These are phyloP conservation scores for Fusarium oligoseptatum DNA, from an alignment of 2,329 filamentous ascomycete genomes.

Conservation along the genomic window DNA sequence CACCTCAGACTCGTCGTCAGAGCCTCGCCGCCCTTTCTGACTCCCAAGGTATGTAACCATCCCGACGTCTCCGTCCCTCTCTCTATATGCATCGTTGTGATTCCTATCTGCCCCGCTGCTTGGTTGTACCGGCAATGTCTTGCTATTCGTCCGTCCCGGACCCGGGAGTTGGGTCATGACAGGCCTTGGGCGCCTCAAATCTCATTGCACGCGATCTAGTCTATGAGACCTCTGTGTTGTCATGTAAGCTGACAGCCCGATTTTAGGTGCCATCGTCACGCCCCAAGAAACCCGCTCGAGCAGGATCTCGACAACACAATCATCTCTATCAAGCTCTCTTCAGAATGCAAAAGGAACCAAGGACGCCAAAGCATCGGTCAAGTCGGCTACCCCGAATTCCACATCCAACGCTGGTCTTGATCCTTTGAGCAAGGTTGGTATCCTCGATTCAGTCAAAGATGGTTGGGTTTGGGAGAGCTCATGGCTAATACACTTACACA, in stretches of 20 bases:
- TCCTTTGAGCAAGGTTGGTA: slow-evolving; percentile 54
- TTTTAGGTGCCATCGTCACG: slow-evolving; percentile 39
- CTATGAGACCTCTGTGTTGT: slow-evolving; percentile 1
- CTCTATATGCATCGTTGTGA: neutral
- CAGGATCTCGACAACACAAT: slow-evolving; percentile 46
- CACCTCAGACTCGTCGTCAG: slow-evolving; percentile 39
- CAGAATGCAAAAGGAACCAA: slow-evolving; percentile 53
- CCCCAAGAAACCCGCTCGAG: slow-evolving; percentile 43
- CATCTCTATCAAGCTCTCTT: slow-evolving; percentile 73
- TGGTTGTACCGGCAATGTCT: slow-evolving; percentile 7
- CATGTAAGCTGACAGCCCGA: slow-evolving; percentile 45
- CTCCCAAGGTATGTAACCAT: slow-evolving; percentile 47
- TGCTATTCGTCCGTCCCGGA: slow-evolving; percentile 11
- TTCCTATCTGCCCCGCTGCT: neutral
- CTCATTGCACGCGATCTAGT: neutral
- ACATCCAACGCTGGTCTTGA: slow-evolving; percentile 51
- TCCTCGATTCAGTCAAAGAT: neutral
- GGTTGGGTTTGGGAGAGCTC: neutral
- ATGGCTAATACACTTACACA: slow-evolving; percentile 32
- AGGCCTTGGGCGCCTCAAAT: neutral
- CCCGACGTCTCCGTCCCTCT: slow-evolving; percentile 11
- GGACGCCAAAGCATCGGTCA: slow-evolving; percentile 48
- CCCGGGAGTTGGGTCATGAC: neutral
- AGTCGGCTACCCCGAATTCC: slow-evolving; percentile 43
- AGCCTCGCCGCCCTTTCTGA: slow-evolving; percentile 48